Evolutionary conservation across 805 yeast species (phyloP), one percentile per base, ranked within the genome.

Genomic region (Blastobotrys chiropterorum): DNA sequence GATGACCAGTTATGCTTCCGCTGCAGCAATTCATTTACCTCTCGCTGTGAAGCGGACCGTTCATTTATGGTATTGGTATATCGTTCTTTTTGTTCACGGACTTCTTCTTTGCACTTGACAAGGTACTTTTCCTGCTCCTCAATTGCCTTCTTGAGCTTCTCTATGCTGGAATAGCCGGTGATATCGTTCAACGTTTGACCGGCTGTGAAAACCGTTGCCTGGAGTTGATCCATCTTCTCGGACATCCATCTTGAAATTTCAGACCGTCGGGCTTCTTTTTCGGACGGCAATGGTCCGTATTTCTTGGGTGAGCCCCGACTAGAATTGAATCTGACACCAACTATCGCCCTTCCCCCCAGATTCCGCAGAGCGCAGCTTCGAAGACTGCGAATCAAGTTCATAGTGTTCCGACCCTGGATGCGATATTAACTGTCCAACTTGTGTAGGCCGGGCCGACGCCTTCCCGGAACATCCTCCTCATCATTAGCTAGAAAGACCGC

Each of bases 91-190:
- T 79, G 71, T 0, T 38, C 43, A 42, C 72, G 74, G 3, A 86
- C 82, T 1, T 69, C 59, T 0, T 65, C 65, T 52, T 87, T 79
- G 2, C 81, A 69, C 1, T 63, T 65, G 47, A 71, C 71, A 40
- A 88, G 65, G 31, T 75, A 72, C 13, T 56, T 54, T 59, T 92
- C 97, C 26, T 62, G 62, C 2, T 60, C 58, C 6, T 77, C 80
- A 30, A 94, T 88, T 1, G 78, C 69, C 26, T 72, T 65, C 66
- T 89, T 84, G 59, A 92, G 68, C 53, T 75, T 72, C 62, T 87
- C 95, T 52, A 94, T 87, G 16, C 83, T 74, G 0, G 89, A 77
- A 66, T 94, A 94, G 0, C 99, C 99, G 0, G 99, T 92, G 8
- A 90, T 83, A 59, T 90, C 96, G 62, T 94, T 94, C 34, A 92